Evolutionary conservation across 192 early-diverging fungal genomes (phyloP).

Genomic region (Coemansia sp.): DNA sequence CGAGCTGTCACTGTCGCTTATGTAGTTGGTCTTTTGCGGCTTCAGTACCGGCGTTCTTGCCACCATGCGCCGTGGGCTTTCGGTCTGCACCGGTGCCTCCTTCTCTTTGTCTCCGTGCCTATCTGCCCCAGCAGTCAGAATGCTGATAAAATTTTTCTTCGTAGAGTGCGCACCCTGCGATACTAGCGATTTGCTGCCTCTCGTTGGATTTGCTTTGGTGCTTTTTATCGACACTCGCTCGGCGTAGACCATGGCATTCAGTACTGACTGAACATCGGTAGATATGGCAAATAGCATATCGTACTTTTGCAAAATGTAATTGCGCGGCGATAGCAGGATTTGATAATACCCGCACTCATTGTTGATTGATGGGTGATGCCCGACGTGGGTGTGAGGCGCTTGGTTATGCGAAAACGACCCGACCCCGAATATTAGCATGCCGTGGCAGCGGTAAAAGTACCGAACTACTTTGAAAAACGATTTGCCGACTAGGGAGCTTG

Average conservation of each 20-base stretch:
- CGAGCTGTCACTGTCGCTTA: constrained; percentile 42
- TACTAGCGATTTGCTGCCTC: too few relatives aligned
- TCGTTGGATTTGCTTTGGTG: neutral
- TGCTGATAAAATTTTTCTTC: neutral
- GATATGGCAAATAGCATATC: constrained; percentile 50
- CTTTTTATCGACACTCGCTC: constrained; percentile 40
- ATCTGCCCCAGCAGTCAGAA: too few relatives aligned
- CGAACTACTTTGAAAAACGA: constrained; percentile 42
- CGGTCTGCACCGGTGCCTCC: constrained; percentile 9
- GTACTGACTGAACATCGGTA: constrained; percentile 37
- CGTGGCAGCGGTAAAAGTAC: constrained; percentile 47
- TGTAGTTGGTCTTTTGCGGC: constrained; percentile 18
- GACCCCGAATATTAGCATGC: constrained; percentile 41
- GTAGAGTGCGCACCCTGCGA: too few relatives aligned
- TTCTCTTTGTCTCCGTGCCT: neutral
- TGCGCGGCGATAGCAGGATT: constrained; percentile 31
- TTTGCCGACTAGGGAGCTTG: constrained; percentile 28
- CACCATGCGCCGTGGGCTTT: constrained; percentile 25
- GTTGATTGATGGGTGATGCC: constrained; percentile 17
- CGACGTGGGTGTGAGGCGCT: constrained; percentile 13
- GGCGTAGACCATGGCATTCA: constrained; percentile 29
- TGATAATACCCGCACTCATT: constrained; percentile 27
- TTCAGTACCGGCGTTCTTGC: neutral
- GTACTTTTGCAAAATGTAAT: constrained; percentile 32
- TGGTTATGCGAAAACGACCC: constrained; percentile 22